Percentiles rank a stretch among this genome's conserved stretches.
Conservation (phyloP, 345 rosid genomes). For the Tarenaya hassleriana region DNA sequence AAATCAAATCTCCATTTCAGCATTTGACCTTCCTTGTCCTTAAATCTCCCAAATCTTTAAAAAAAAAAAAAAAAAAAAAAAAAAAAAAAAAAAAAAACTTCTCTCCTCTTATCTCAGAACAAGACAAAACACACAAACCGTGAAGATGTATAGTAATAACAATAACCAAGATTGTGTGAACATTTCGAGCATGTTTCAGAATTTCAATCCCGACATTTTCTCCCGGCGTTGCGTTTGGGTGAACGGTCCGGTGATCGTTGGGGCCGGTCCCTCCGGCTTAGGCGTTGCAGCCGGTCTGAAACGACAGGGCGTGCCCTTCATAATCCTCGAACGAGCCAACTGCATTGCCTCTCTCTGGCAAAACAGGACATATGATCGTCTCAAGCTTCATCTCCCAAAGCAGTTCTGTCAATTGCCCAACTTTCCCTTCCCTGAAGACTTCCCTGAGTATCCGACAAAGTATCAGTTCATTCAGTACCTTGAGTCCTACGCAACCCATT, state of each 20-base stretch:
- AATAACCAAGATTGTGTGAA: slow-evolving; percentile 24
- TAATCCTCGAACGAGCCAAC: slow-evolving; percentile 63
- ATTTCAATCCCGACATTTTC: slow-evolving; percentile 22
- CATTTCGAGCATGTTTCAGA: slow-evolving; percentile 34
- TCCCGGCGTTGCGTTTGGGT: slow-evolving; percentile 65
- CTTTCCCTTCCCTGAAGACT: slow-evolving; percentile 50
- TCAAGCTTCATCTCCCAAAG: slow-evolving; percentile 80
- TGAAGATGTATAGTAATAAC: slow-evolving; percentile 5
- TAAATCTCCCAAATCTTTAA: no score
- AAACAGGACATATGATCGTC: slow-evolving; percentile 65
- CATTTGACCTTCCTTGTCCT: no score
- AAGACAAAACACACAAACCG: background rate
- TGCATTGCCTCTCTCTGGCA: slow-evolving; percentile 87
- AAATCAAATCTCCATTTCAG: no score
- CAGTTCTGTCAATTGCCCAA: slow-evolving; percentile 63
- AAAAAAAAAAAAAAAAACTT: no score
- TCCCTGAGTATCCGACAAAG: slow-evolving; percentile 71
- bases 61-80: no score
- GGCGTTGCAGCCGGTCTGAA: slow-evolving; percentile 56
- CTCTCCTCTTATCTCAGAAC: slow-evolving; percentile 4
- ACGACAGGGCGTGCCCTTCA: slow-evolving; percentile 58
- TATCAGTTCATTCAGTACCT: slow-evolving; percentile 60
- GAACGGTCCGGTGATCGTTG: slow-evolving; percentile 78
- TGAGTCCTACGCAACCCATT: slow-evolving; percentile 54
- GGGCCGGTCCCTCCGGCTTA: slow-evolving; percentile 81